Base-by-base conservation (phyloP, 2,329 filamentous ascomycete species). In the Aspergillus persii region DNA sequence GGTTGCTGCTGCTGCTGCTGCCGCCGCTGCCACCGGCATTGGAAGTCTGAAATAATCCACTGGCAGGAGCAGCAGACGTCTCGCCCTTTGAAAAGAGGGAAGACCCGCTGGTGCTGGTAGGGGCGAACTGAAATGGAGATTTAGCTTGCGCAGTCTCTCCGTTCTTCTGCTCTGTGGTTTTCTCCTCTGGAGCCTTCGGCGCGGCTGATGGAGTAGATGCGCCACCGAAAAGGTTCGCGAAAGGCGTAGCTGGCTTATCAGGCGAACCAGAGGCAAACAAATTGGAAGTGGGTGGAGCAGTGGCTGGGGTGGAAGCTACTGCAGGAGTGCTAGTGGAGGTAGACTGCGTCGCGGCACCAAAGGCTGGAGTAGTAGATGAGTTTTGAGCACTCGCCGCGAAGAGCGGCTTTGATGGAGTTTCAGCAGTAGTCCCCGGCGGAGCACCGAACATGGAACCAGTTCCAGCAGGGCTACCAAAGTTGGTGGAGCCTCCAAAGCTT, bases 281-380 rank as follows among this genome's bases (percentile, higher is more conserved):
- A 4, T 61, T 56, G n/a, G 68, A 58, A 49, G 63, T 39, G 51
- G 57, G 33, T 18, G 59, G 56, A n/a, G 51, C 55, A 27, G 62
- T 54, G n/a, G 57, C 57, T 18, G 53, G 51, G n/a, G 62, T 62
- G 50, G 64, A 50, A 29, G 67, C 53, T 8, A 66, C 53, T 23
- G 61, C 54, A 44, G 61, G 46, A 27, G 65, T 58, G 18, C 65
- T 48, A 23, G 63, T 58, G 18, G 57, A 57, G 26, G 57, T 54
- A 50, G 66, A 44, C 27, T 66, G 63, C 49, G 66, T 58, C 8
- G 68, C 59, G 36, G 64, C 61, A 47, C 64, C 69, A 57, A 76
- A 76, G 54, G 65, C 62, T 18, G 64, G 57, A 23, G 67, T 58
- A 36, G 66, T 58, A 27, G 66, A 26, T 44, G 62, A 48, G 41